Evolutionary conservation across 164 flowering plant species (phyloP).

Genomic region (Aristolochia contorta): DNA sequence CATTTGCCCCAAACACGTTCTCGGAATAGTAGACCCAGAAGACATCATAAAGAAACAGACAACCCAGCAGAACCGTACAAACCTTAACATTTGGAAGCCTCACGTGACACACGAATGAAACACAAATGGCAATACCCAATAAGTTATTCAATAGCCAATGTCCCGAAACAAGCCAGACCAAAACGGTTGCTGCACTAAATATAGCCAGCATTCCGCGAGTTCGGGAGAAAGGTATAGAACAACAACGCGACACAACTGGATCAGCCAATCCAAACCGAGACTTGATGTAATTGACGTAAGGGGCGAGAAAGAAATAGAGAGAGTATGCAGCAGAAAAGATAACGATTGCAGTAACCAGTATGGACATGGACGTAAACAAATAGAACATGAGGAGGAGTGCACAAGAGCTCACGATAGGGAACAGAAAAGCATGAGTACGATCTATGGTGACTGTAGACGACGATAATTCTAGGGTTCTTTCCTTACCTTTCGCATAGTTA

Average conservation of each 20-base stretch:
- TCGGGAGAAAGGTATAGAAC: conserved; percentile 71
- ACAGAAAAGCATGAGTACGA: conserved; percentile 86
- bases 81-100: conserved; percentile 92
- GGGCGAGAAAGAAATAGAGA: conserved; percentile 79
- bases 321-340: conserved; percentile 72
- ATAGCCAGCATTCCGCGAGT: conserved; percentile 49
- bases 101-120: conserved; percentile 95
- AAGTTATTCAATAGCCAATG: conserved; percentile 88
- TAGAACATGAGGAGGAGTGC: conserved; percentile 88
- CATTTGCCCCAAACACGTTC: conserved; percentile 92
- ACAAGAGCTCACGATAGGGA: conserved; percentile 83
- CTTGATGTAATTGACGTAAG: conserved; percentile 43
- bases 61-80: conserved; percentile 84
- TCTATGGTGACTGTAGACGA: conserved; percentile 82
- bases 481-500: conserved; percentile 83
- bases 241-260: conserved; percentile 65
- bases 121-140: conserved; percentile 79
- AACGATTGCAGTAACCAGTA: conserved; percentile 79
- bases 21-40: conserved; percentile 99
- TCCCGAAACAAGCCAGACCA: conserved; percentile 83
- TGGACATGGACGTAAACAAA: conserved; percentile 83
- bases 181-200: conserved; percentile 39
- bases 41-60: conserved; percentile 83
- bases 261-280: conserved; percentile 50
- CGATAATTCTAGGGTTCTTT: conserved; percentile 66